Base-by-base conservation (phyloP, 371 early-diverging fungal species). In the Mortierella sp. region DNA sequence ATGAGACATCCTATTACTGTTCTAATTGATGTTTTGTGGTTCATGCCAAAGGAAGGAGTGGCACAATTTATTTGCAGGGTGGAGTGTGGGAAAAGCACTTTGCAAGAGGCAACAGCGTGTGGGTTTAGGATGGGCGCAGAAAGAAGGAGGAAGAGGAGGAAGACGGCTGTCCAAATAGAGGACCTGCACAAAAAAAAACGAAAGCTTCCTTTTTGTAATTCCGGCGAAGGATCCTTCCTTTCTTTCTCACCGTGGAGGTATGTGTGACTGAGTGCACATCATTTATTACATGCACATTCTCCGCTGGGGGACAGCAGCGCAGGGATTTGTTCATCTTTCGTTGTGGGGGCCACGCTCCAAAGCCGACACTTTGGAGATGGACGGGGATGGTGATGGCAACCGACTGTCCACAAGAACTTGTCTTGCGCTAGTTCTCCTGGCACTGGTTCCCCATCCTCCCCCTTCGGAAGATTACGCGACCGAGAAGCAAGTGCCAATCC, bases 391-490 rank as follows among this genome's bases (percentile, higher is more conserved):
- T 50, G 16, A 3, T 16, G 50, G 50, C 50, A 50, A 16, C 50
- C 13, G 16, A 11, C 16, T 3, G 2, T 40, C 6, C 43, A 6
- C 43, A 50, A 50, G 50, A 14, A 50, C 50, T 48, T 48, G 48
- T 13, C 48, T 50, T 54, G 54, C 54, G 24, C 54, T 21, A 61
- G 37, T 5, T 34, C 37, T 14, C 16, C 50, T 50, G 19, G 34
- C 61, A 61, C 19, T 61, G 54, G 34, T 13, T 61, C 19, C 37
- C 37, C 34, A 14, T 16, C 19, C 8, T 31, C 61, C 8, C 3
- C 34, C 24, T 21, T 40, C 67, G 67, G 67, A 67, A 67, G 37
- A 67, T 40, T 67, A 67, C 67, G 67, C 67, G 67, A 67, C 67
- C 40, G 67, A 37, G 24, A 40, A 34, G 34, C 9, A 34, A 9